Base-by-base conservation (phyloP, 2,329 filamentous ascomycete genomes). In the Fusarium decemcellulare region DNA sequence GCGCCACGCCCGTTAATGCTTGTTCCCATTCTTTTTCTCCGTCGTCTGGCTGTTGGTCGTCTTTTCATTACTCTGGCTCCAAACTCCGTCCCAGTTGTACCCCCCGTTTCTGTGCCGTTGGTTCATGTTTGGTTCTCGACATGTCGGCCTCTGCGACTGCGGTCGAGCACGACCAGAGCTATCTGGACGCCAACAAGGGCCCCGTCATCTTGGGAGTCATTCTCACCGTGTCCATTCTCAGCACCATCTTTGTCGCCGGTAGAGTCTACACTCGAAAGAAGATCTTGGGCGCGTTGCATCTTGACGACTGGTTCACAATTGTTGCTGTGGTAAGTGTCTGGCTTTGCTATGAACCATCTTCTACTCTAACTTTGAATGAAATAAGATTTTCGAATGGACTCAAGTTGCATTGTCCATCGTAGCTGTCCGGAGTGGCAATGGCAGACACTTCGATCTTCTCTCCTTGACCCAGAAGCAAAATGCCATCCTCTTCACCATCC, bases 371-470 rank as follows among this genome's bases (percentile, higher is more conserved):
- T 15, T 0, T 9, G n/a, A 8, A 1, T 37, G 11, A 14, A 40
- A 29, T 15, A 8, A 81, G 77, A 51, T 79, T 5, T 72, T 78
- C 36, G 75, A 77, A 6, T 76, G 81, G 68, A 56, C 72, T 42
- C 80, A 79, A 23, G 76, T 81, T 2, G 77, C 61, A 8, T 61
- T 83, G 12, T 77, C 77, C 2, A 76, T 77, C 9, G 71, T 74
- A 8, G 79, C 80, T 10, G 77, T 84, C 9, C 42, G 53, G 0
- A 65, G 75, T 16, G 83, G 83, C 6, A 82, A 79, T 55, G 83
- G 83, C 2, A 75, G 76, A 48, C 82, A 85, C 67, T 74, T 79
- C 30, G 67, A 62, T 14, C 72, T 76, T 0, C 71, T 85, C 12
- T 63, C 56, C 0, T 43, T 68, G 7, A 61, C 76, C 0, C 71